Evolutionary conservation across 2,329 filamentous ascomycete genomes (phyloP), one percentile per base, ranked within the genome.

Genomic region (Xylariaceae sp.): DNA sequence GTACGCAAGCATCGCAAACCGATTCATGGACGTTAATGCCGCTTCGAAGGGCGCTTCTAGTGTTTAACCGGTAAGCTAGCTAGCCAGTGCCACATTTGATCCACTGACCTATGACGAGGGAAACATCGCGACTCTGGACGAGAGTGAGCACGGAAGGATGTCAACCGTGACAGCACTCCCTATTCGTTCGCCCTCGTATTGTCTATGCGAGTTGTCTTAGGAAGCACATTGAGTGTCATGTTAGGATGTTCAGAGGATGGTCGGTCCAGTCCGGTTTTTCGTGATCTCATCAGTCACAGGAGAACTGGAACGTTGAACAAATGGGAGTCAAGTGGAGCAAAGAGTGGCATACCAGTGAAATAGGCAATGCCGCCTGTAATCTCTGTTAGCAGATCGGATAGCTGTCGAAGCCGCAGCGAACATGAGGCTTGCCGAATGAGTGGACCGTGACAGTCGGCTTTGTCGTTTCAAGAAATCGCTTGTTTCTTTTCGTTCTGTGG

Each of bases 381-480:
- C 39, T 37, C 15, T 30, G 41, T 44, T 53, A 59, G 54, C 53
- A 54, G 56, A 51, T 34, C 37, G 59, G 23, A 23, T 53, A 30
- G 39, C 48, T 23, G 45, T 55, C 56, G 37, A 13, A 41, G 48
- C 56, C 49, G 55, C 52, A 39, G 41, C 41, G 53, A 62, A 56
- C 30, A 45, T 52, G 61, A 62, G 48, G 53, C 53, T 48, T 17
- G 47, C 23, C 48, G 37, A 44, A 17, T 41, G 47, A 58, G 39
- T 56, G 44, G 56, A 30, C 51, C 53, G 56, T 11, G 34, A 57
- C 45, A 53, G 15, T n/a, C 35, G 41, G 30, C 30, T 50, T 51
- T 39, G 48, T 57, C 47, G 58, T 63, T 59, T 63, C 11, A 61
- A 63, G 51, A 59, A 57, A 55, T 47, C 47, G 51, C 51, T 56